Evolutionary conservation across 495 filamentous ascomycete species (phyloP), one percentile per base, ranked within the genome.

Genomic region (Penicillium parvum): DNA sequence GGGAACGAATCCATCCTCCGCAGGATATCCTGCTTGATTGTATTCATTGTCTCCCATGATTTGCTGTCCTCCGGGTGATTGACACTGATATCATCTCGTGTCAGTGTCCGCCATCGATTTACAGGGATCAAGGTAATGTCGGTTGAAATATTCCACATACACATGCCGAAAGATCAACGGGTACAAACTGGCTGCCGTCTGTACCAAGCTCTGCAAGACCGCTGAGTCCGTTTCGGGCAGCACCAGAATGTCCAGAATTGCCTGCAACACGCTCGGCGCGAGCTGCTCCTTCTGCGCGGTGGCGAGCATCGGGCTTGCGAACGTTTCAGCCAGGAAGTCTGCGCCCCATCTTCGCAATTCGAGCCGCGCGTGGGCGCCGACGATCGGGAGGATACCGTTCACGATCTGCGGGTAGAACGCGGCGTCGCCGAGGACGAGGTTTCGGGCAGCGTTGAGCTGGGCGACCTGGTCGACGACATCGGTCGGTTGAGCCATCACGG

Each of bases 281-380:
- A 95, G 58, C 45, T 80, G 77, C 65, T 83, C 84, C 72, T 96
- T 97, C 63, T 85, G 82, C 37, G 77, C 69, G 23, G 70, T 65
- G 40, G 78, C 61, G 51, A 97, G 71, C 23, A 81, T 78, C 10
- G 92, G 92, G 32, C 84, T 90, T 14, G 94, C 82, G 65, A 99
- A 96, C 3, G 90, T 87, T 72, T 99, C 92, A 27, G 94, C 91
- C 26, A 99, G 73, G 61, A 99, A 99, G 18, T 96, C 89, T 16
- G 90, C 81, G 16, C 90, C 94, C 94, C 94, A 99, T 83, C 90
- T 74, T 64, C 88, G 84, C 52, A 96, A 67, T 64, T 95, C 87
- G 14, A 95, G 63, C 28, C 73, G 73, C 32, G 84, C 71, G 37
- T 75, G 71, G n/a, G 84, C 77, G 21, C 83, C 84, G 55, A 96